Base-by-base conservation (phyloP, 1,284 basidiomycete genomes). In the Austropuccinia psidii region DNA sequence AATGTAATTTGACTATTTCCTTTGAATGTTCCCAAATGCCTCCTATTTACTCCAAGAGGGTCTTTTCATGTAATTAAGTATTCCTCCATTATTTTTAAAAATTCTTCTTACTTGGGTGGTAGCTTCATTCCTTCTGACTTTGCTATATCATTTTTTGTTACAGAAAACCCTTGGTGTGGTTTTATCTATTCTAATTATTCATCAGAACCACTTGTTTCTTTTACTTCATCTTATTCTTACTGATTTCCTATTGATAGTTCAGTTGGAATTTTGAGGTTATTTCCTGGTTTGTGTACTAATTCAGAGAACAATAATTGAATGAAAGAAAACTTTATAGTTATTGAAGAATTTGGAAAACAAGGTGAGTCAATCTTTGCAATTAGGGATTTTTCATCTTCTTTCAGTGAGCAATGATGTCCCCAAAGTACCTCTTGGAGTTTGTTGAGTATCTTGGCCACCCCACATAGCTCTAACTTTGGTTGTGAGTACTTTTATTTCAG, bases 391-490 rank as follows among this genome's bases (percentile, higher is more conserved):
- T 21, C 52, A 55, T 55, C 52, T 27, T 27, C 52, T 55, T 55
- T 21, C 15, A 55, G 27, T 24, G 24, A 6, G 3, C 24, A 19
- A 19, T 52, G 8, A n/a, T 52, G 50, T 8, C 50, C 50, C 50
- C 50, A 52, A n/a, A 52, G 21, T 13, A 9, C 33, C 24, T 15
- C 33, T 24, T 55, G 15, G 5, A 55, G 33, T 24, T 55, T 55
- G 17, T 17, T 31, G 2, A 55, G 17, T 4, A 55, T 55, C 24
- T 55, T 55, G 24, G 52, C 52, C 15, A 55, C 52, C 15, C 52
- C 52, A 55, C 52, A 55, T 24, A 55, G 33, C 17, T 55, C 52
- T 55, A 55, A 55, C 33, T 55, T 55, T 19, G 52, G 52, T 24
- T 55, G 52, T 19, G 52, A 55, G 24, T 55, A 55, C 27, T 29